These are phyloP conservation scores for Citrus trifoliata DNA, from an alignment of 345 rosid species.

Conservation along the genomic window DNA sequence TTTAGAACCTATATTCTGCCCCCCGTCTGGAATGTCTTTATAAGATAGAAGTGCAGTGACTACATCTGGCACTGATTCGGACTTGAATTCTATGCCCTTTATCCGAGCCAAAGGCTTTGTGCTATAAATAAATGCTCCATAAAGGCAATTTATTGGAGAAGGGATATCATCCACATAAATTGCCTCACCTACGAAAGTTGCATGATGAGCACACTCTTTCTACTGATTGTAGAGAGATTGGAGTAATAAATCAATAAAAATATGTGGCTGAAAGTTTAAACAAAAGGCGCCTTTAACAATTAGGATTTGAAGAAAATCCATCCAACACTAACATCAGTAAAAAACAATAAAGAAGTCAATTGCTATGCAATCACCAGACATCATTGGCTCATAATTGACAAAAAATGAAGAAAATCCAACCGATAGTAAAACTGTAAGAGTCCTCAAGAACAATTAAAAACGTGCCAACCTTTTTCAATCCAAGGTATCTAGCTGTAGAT, in stretches of 20 bases:
- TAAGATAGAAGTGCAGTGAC: slow-evolving; percentile 48
- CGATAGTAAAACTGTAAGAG: background rate
- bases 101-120: slow-evolving; percentile 67
- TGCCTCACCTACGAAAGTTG: slow-evolving; percentile 69
- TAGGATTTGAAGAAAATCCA: background rate
- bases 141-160: slow-evolving; percentile 61
- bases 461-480: background rate
- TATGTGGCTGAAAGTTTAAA: background rate
- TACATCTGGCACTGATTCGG: slow-evolving; percentile 36
- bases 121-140: slow-evolving; percentile 86
- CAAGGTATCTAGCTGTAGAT: background rate
- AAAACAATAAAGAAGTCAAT: background rate
- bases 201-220: slow-evolving; percentile 12
- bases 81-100: slow-evolving; percentile 44
- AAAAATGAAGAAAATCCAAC: background rate
- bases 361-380: background rate
- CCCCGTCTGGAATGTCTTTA: slow-evolving; percentile 70
- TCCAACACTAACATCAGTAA: background rate
- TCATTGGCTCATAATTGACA: background rate
- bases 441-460: background rate
- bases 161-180: slow-evolving; percentile 94
- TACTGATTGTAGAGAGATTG: background rate
- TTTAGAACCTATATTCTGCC: slow-evolving; percentile 63
- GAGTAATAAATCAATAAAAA: background rate
- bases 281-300: background rate